Base-by-base conservation (phyloP, 2,329 filamentous ascomycete genomes). In the Elsinoe necatrix region DNA sequence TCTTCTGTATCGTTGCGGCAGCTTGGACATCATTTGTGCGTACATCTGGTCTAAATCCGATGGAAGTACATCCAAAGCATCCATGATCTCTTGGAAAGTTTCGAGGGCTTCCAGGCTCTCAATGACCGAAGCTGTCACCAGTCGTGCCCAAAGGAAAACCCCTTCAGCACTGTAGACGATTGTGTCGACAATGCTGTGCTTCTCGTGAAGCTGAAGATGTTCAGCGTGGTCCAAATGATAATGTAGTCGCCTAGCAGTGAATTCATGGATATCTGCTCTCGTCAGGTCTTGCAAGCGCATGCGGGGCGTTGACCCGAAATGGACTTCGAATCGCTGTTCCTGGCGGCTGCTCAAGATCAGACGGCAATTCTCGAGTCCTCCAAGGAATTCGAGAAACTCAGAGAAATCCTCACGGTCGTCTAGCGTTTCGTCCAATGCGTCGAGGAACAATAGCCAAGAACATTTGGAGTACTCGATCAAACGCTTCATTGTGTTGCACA, bases 31-130 rank as follows among this genome's bases (percentile, higher is more conserved):
- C 50, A 54, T 54, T 8, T 21, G 29, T 16, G 18, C 34, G 11
- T 39, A 37, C 50, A 54, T 54, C n/a, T 54, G 12, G n/a, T 54
- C 34, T 2, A 54, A n/a, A 14, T 54, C 50, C 16, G 29, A 37
- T 4, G 50, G 50, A 37, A 54, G 34, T 20, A 25, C 34, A n/a
- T 39, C 34, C 2, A 54, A 4, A 12, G 31, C 8, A 2, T 6
- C 18, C 16, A 9, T 21, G 29, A 54, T 14, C 16, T 27, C 34
- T 11, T 54, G 20, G 16, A n/a, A 21, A 21, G 50, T 25, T 9
- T 54, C 50, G 18, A 34, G 5, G 14, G 29, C 35, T 8, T 27
- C 21, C 8, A 54, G 11, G 11, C 50, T 20, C 25, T 41, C 34
- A 9, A 8, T 16, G 9, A 54, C 8, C 11, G 50, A 54, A 9